Percentiles rank a stretch among this genome's conserved stretches.
Evolutionary conservation across 2,329 filamentous ascomycete genomes (phyloP).

Genomic region (Sclerotinia trifoliorum): DNA sequence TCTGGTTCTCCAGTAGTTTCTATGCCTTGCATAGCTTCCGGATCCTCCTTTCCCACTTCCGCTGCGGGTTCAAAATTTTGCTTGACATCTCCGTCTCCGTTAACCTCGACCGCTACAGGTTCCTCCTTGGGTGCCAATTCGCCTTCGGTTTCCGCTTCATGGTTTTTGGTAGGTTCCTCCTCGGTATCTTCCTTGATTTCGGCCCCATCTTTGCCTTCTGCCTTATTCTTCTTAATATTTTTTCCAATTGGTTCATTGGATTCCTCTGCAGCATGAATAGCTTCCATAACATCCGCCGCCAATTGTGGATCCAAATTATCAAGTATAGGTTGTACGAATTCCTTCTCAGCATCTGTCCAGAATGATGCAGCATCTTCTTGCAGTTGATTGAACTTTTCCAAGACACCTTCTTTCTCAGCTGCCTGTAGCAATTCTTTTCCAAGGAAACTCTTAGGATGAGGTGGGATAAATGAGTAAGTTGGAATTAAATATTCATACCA

Average conservation of each 20-base stretch:
- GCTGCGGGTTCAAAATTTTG: conserved; percentile 6
- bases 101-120: background rate
- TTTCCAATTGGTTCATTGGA: conserved; percentile 25
- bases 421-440: conserved; percentile 79
- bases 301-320: conserved; percentile 62
- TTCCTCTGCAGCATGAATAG: conserved; percentile 49
- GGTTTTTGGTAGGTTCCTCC: background rate
- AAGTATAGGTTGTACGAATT: conserved; percentile 70
- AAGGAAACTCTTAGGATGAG: conserved; percentile 83
- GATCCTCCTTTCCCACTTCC: background rate
- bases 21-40: conserved; percentile 13
- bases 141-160: background rate
- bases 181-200: background rate
- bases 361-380: conserved; percentile 78
- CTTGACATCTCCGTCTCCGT: background rate
- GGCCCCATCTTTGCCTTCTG: conserved; percentile 5
- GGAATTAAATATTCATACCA: conserved; percentile 98
- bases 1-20: background rate
- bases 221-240: conserved; percentile 15
- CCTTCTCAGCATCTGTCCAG: conserved; percentile 80
- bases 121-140: background rate
- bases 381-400: conserved; percentile 65
- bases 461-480: conserved; percentile 86
- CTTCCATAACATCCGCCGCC: conserved; percentile 60
- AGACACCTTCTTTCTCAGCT: conserved; percentile 69